phyloP scores from a whole-genome alignment of 2,329 filamentous ascomycete species.

The Botrytis medusae region DNA sequence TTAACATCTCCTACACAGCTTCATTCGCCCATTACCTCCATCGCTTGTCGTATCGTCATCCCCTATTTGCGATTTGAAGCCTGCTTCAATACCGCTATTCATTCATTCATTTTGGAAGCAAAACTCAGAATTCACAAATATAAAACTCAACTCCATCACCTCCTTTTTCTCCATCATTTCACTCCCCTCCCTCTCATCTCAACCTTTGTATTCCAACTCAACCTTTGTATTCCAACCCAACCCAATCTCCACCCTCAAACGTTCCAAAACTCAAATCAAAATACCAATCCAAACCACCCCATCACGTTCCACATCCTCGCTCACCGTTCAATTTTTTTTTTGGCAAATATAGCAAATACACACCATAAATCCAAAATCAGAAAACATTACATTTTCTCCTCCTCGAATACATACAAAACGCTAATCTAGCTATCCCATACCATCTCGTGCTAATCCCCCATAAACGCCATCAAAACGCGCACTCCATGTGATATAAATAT shows the following conservation, averaged over 20 bases:
- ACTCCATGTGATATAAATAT: neutral
- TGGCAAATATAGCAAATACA: neutral
- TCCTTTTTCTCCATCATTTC: neutral
- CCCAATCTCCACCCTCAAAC: neutral
- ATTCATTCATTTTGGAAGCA: neutral
- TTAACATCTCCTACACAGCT: neutral
- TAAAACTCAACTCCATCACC: neutral
- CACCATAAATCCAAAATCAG: neutral
- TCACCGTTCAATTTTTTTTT: too few relatives aligned
- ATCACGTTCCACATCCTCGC: neutral
- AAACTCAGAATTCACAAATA: neutral
- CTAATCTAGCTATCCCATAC: neutral
- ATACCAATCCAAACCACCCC: too few relatives aligned
- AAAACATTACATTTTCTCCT: neutral
- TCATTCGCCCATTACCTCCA: neutral
- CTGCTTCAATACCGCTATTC: neutral
- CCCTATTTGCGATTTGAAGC: neutral
- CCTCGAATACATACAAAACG: neutral
- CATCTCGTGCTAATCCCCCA: neutral
- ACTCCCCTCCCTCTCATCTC: too few relatives aligned
- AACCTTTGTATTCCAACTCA: too few relatives aligned
- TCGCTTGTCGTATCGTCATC: neutral
- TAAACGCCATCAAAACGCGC: neutral
- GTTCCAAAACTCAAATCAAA: neutral
- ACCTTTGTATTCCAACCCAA: too few relatives aligned